Conservation (phyloP, 2,329 filamentous ascomycete genomes). For the Davidsoniella virescens region DNA sequence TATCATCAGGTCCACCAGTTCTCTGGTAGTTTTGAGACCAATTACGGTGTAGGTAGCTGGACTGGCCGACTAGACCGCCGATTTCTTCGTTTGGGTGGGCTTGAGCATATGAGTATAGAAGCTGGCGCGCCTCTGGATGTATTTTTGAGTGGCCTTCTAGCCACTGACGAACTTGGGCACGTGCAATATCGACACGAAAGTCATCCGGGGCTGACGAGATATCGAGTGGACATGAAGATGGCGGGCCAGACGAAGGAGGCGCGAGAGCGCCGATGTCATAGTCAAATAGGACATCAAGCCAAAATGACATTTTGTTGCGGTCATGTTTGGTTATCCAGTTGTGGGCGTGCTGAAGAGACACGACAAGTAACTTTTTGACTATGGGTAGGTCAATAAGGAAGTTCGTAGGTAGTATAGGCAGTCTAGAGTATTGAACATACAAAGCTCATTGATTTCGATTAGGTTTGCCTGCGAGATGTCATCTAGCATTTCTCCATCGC, state of each 20-base stretch:
- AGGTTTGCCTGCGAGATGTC: constrained; percentile 39
- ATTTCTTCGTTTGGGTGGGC: constrained; percentile 32
- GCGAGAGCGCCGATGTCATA: constrained; percentile 26
- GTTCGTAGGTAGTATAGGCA: not conserved
- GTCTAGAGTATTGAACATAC: constrained; percentile 25
- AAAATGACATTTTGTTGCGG: constrained; percentile 54
- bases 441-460: constrained; percentile 47
- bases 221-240: not conserved
- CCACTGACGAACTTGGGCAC: constrained; percentile 46
- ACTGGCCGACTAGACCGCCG: constrained; percentile 30
- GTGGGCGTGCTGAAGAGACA: constrained; percentile 48
- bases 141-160: constrained; percentile 42
- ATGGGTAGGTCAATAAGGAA: not conserved
- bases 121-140: constrained; percentile 36
- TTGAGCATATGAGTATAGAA: constrained; percentile 39
- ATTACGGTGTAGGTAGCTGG: constrained; percentile 38
- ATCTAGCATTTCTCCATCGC: constrained; percentile 46
- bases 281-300: constrained; percentile 49
- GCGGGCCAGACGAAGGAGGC: constrained; percentile 21
- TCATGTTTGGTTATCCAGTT: constrained; percentile 56
- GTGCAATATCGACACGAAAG: constrained; percentile 38
- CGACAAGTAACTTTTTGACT: constrained; percentile 53
- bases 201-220: not conserved
- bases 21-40: constrained; percentile 29
- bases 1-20: not conserved